These are phyloP conservation scores for Phytophthora sojae DNA, from an alignment of 352 stramenopile species.

Conservation along the genomic window DNA sequence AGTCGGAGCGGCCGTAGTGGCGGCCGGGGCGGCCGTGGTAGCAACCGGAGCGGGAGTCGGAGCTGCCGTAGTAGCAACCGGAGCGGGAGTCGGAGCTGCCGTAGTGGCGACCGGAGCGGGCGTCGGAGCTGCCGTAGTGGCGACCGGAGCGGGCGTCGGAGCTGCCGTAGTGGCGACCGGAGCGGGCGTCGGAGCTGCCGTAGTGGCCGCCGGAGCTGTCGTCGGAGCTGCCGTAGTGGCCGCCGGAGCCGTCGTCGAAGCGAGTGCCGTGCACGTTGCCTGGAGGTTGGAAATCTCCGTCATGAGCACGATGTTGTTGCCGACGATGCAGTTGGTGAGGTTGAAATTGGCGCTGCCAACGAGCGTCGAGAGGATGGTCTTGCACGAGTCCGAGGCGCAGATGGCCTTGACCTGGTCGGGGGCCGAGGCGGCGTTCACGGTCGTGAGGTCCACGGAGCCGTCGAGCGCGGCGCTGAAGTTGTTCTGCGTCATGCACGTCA, in stretches of 20 bases:
- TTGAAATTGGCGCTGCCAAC: constrained; percentile 61
- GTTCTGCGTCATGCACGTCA: constrained; percentile 57
- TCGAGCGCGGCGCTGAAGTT: constrained; percentile 60
- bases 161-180: neutral
- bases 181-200: constrained; percentile 10
- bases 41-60: no score
- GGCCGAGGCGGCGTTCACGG: constrained; percentile 40
- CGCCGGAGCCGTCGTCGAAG: constrained; percentile 6
- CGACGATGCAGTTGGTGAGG: constrained; percentile 63
- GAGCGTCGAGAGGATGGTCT: constrained; percentile 53
- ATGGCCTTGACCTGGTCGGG: constrained; percentile 49
- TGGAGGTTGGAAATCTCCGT: constrained; percentile 54
- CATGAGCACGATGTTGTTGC: constrained; percentile 56
- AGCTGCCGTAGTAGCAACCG: no score
- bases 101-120: no score
- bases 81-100: no score
- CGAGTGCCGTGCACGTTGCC: constrained; percentile 48
- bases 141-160: neutral
- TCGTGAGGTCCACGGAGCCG: constrained; percentile 51
- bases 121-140: no score
- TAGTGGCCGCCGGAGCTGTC: neutral
- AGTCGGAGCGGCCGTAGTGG: no score
- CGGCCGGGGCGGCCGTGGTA: no score
- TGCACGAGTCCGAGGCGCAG: constrained; percentile 50
- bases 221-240: neutral